Percentiles rank a stretch among this genome's conserved stretches.
phyloP scores from a whole-genome alignment of 139 green algal species.

The Chlamydomonas urium region DNA sequence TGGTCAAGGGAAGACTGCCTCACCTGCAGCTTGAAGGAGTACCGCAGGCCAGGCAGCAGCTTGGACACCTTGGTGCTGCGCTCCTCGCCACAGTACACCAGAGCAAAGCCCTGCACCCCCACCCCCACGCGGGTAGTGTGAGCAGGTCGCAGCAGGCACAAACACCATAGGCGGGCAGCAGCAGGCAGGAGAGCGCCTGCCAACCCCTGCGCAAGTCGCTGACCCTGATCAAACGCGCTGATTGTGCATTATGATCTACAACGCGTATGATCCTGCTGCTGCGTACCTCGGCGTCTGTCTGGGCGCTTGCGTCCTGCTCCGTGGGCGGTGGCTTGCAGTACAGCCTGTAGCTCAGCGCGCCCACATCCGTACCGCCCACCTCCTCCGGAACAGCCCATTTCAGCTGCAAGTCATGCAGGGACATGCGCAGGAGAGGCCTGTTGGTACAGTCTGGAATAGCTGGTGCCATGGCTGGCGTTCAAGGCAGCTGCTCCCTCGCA shows the following conservation, averaged over 20 bases:
- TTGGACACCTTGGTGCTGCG: conserved; percentile 39
- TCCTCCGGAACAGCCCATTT: conserved; percentile 11
- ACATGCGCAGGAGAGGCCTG: neutral
- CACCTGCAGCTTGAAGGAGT: conserved; percentile 45
- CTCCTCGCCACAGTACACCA: conserved; percentile 53
- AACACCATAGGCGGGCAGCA: neutral
- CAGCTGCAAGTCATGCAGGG: neutral
- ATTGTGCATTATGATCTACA: neutral
- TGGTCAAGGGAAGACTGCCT: too few relatives aligned
- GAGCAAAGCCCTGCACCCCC: conserved; percentile 43
- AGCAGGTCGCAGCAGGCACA: neutral
- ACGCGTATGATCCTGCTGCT: neutral
- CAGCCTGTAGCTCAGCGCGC: neutral
- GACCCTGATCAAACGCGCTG: neutral
- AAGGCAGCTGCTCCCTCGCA: neutral
- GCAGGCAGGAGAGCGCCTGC: neutral
- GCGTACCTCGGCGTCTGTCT: neutral
- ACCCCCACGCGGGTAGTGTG: too few relatives aligned
- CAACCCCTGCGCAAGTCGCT: neutral
- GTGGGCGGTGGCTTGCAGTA: neutral
- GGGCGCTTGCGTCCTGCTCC: neutral
- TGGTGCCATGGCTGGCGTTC: neutral
- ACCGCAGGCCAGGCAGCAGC: conserved; percentile 43
- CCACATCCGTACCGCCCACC: neutral
- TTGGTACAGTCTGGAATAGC: neutral